These are phyloP conservation scores for Lonicera japonica DNA, from an alignment of 129 eudicot species.

Conservation along the genomic window DNA sequence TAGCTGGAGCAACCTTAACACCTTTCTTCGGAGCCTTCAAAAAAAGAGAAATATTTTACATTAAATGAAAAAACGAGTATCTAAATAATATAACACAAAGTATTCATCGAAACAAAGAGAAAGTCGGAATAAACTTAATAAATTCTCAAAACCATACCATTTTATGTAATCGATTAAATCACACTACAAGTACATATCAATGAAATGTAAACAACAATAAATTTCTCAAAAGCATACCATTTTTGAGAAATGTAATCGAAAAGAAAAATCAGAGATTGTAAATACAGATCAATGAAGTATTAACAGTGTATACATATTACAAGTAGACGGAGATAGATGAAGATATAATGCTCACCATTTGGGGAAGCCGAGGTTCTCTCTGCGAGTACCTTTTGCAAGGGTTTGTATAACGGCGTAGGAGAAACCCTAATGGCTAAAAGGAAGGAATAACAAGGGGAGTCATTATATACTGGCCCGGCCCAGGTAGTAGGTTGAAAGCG, in stretches of 20 bases:
- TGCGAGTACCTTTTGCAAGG: not conserved
- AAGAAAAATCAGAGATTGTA: too few species aligned
- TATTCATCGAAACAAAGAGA: too few species aligned
- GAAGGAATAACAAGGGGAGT: not conserved
- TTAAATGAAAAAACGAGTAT: too few species aligned
- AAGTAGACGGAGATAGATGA: not conserved
- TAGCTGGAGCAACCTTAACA: slow-evolving; percentile 49
- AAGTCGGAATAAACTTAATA: too few species aligned
- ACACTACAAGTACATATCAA: too few species aligned
- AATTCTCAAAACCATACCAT: too few species aligned
- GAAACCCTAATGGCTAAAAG: not conserved
- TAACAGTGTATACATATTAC: not conserved
- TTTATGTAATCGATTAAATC: not conserved
- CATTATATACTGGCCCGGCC: not conserved
- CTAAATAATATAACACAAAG: too few species aligned
- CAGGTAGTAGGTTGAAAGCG: too few species aligned
- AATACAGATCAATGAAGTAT: too few species aligned
- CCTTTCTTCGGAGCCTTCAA: slow-evolving; percentile 80
- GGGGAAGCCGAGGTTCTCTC: slow-evolving; percentile 7
- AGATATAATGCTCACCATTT: slow-evolving; percentile 21
- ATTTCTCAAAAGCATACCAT: too few species aligned
- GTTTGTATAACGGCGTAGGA: not conserved
- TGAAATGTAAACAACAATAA: too few species aligned
- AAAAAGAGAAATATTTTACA: not conserved
- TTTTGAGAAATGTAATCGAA: too few species aligned